phyloP scores from a whole-genome alignment of 176 grass and related monocot species.

The Oryza brachyantha region DNA sequence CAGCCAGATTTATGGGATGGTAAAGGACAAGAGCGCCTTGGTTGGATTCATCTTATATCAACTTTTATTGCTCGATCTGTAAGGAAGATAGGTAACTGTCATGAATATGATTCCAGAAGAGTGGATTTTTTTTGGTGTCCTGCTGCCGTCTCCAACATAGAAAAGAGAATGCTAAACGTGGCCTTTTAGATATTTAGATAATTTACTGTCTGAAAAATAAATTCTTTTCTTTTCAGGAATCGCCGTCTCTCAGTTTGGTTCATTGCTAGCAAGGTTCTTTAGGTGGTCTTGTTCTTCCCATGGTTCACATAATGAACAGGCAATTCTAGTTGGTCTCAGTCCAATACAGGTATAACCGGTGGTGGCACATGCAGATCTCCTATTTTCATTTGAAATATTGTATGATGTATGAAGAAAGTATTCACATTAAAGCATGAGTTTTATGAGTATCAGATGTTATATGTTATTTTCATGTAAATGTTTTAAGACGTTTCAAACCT shows the following conservation, averaged over 20 bases:
- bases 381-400: constrained; percentile 9
- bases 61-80: constrained; percentile 44
- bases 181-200: neutral
- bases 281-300: constrained; percentile 27
- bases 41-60: constrained; percentile 31
- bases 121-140: neutral
- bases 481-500: neutral
- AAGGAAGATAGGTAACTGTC: constrained; percentile 33
- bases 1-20: constrained; percentile 31
- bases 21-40: constrained; percentile 29
- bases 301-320: constrained; percentile 35
- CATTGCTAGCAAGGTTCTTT: constrained; percentile 45
- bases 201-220: constrained; percentile 1
- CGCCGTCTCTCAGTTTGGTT: constrained; percentile 44
- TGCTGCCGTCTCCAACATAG: neutral
- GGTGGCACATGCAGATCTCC: neutral
- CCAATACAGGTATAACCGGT: constrained; percentile 45
- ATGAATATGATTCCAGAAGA: neutral
- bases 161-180: neutral
- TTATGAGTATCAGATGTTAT: neutral
- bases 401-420: neutral
- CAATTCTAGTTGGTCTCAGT: constrained; percentile 43
- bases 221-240: constrained; percentile 47
- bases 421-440: neutral
- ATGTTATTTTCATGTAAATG: neutral